Evolutionary conservation across 805 yeast species (phyloP), one percentile per base, ranked within the genome.

Genomic region (Schwanniomyces pseudopolymorphus): DNA sequence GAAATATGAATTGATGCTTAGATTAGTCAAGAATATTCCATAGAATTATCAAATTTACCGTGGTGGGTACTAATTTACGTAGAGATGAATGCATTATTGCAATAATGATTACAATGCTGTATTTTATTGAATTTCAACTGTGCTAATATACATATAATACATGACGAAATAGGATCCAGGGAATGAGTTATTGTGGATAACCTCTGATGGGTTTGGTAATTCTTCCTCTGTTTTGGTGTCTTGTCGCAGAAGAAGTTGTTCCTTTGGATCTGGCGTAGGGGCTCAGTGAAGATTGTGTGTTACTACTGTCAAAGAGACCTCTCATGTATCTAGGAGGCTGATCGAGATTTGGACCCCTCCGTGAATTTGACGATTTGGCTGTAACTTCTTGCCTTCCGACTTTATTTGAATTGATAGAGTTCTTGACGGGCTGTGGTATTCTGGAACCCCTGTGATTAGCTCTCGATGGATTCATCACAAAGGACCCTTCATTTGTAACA

Each of bases 251-350:
- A 10, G 39, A 20, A 36, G 19, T 14, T 19, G 16, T 7, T 8
- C 22, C 11, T 36, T 36, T 36, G 14, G 39, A 19, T 19, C 25
- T 20, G 24, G 10, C 24, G 25, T 19, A 25, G 25, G 22, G 8
- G 3, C 10, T n/a, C 6, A 16, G 19, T 16, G 35, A 14, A 14
- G 35, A 31, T 17, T 21, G 35, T 14, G 43, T 39, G 25, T 41
- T 50, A 13, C 48, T 48, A 19, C 53, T 54, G 31, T 64, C 70
- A 47, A 67, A 67, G 20, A 71, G 60, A 3, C 74, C 75, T 16
- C 63, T 55, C 69, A 71, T 60, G 56, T 71, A 72, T 42, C 77
- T 57, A 9, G 77, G 76, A 1, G 73, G 69, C 52, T 72, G 77
- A 57, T 72, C 61, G 33, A 72, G 61, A 47, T 72, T 69, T n/a